phyloP scores from a whole-genome alignment of 306 rosid genomes.

The Vigna hirtella region DNA sequence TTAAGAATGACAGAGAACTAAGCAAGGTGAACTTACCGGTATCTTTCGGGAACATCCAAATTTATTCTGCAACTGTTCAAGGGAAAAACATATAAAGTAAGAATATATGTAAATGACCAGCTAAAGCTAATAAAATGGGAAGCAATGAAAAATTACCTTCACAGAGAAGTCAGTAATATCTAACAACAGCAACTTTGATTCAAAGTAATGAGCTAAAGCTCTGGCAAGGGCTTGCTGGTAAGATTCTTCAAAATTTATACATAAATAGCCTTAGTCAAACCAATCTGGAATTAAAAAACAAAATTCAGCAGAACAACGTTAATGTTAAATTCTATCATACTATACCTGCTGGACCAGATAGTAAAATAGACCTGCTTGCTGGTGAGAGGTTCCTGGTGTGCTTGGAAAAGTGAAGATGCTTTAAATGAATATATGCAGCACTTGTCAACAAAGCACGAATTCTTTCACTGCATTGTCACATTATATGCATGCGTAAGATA shows the following conservation, averaged over 20 bases:
- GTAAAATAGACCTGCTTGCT: constrained; percentile 87
- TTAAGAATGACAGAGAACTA: constrained; percentile 22
- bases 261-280: constrained; percentile 28
- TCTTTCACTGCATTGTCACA: constrained; percentile 64
- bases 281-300: constrained; percentile 8
- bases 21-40: constrained; percentile 59
- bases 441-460: constrained; percentile 73
- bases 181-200: constrained; percentile 79
- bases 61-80: constrained; percentile 81
- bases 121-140: constrained; percentile 32
- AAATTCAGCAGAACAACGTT: neutral
- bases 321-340: constrained; percentile 11
- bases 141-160: constrained; percentile 60
- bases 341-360: constrained; percentile 88
- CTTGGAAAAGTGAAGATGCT: constrained; percentile 69
- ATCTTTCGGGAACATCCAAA: constrained; percentile 75
- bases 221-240: constrained; percentile 89
- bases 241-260: constrained; percentile 58
- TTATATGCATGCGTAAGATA: constrained; percentile 22
- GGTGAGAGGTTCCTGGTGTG: constrained; percentile 91
- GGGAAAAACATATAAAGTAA: constrained; percentile 41
- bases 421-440: constrained; percentile 82
- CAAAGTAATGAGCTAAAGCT: constrained; percentile 83
- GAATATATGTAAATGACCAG: constrained; percentile 29
- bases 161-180: constrained; percentile 77